Conservation (phyloP, 768 basidiomycete species). For the Kwoniella europaea region DNA sequence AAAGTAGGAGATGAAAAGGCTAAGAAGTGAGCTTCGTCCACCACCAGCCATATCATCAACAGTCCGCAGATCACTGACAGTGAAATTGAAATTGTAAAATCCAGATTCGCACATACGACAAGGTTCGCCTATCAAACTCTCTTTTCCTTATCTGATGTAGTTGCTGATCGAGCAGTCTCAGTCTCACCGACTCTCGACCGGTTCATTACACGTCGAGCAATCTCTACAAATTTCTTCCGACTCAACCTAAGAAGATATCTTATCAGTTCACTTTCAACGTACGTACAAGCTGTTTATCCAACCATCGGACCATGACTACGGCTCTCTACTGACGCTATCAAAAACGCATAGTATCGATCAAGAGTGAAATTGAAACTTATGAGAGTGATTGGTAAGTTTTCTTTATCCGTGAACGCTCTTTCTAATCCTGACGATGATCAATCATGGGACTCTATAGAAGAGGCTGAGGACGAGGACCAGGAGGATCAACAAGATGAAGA, state of each 20-base stretch:
- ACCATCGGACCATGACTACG: no score
- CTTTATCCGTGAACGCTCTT: no score
- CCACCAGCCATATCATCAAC: background rate
- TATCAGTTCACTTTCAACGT: slow-evolving; percentile 1
- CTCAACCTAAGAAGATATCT: background rate
- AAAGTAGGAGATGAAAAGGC: slow-evolving; percentile 7
- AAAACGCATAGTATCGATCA: background rate
- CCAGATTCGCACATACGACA: slow-evolving; percentile 6
- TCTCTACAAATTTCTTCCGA: background rate
- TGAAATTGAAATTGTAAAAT: background rate
- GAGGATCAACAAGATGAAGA: background rate
- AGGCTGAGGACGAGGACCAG: background rate
- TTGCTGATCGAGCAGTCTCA: no score
- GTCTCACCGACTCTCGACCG: no score
- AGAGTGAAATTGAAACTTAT: background rate
- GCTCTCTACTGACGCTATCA: background rate
- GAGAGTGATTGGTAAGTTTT: slow-evolving; percentile 3
- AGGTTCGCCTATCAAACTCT: background rate
- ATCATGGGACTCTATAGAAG: no score
- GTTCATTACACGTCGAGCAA: no score
- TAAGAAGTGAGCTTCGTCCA: slow-evolving; percentile 1
- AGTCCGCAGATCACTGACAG: background rate
- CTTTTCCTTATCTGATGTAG: no score
- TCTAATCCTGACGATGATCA: no score
- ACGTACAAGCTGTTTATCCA: background rate